A percentile compares a stretch with the other conserved stretches of the same genome.
phyloP scores from a whole-genome alignment of 495 filamentous ascomycete genomes.

The Aspergillus incahuasiensis region DNA sequence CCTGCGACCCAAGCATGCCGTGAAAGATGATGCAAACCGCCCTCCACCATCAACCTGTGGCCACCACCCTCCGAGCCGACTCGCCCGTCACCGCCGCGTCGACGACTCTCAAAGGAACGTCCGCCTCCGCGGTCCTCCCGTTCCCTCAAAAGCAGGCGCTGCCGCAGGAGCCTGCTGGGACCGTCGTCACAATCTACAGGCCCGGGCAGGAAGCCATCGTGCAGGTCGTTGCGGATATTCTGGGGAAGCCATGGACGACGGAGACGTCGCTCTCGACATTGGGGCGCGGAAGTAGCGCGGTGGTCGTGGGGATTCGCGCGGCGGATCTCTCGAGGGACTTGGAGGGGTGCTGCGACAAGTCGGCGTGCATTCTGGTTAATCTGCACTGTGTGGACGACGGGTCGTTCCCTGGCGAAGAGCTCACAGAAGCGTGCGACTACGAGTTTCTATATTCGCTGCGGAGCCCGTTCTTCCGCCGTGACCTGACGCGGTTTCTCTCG shows the following conservation, averaged over 20 bases:
- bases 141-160: constrained; percentile 6
- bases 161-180: constrained; percentile 21
- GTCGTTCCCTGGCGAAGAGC: constrained; percentile 57
- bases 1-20: constrained; percentile 17
- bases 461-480: constrained; percentile 66
- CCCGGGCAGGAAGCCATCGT: constrained; percentile 61
- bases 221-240: constrained; percentile 60
- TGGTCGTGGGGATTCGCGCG: constrained; percentile 55
- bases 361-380: constrained; percentile 59
- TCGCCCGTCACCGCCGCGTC: constrained; percentile 9
- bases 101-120: constrained; percentile 11
- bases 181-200: constrained; percentile 57
- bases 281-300: constrained; percentile 42
- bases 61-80: constrained; percentile 32
- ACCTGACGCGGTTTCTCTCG: constrained; percentile 70
- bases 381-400: constrained; percentile 67
- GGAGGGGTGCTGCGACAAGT: constrained; percentile 37
- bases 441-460: constrained; percentile 73
- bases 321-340: constrained; percentile 51
- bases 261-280: constrained; percentile 49
- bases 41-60: constrained; percentile 33
- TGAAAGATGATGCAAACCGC: constrained; percentile 45
- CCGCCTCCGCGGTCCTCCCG: constrained; percentile 6
- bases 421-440: constrained; percentile 66
- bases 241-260: constrained; percentile 61